phyloP scores from a whole-genome alignment of 192 early-diverging fungal genomes.

The Rhizophlyctis rosea region DNA sequence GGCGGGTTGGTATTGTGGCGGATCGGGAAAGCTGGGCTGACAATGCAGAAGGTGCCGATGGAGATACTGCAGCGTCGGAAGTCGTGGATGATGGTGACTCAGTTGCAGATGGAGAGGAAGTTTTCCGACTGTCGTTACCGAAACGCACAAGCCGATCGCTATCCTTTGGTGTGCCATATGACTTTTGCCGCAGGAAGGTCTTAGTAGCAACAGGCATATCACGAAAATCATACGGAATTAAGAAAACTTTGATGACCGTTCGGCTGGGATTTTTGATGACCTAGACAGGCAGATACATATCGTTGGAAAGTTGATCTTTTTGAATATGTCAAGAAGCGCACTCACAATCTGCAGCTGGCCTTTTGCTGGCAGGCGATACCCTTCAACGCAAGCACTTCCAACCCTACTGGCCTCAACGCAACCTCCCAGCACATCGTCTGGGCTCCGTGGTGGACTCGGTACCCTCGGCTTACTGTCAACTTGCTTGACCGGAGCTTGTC shows the following conservation, averaged over 20 bases:
- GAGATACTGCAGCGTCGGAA: constrained; percentile 7
- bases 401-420: no score
- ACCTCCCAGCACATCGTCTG: neutral
- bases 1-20: neutral
- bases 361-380: constrained; percentile 66
- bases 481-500: no score
- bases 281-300: constrained; percentile 14
- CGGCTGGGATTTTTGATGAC: constrained; percentile 77
- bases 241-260: constrained; percentile 75
- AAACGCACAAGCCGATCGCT: constrained; percentile 10
- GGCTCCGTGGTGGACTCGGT: no score
- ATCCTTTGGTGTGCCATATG: constrained; percentile 43
- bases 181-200: constrained; percentile 79
- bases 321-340: constrained; percentile 14
- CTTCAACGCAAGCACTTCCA: constrained; percentile 37
- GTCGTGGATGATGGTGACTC: neutral
- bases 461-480: no score
- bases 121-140: constrained; percentile 4
- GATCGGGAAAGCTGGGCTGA: neutral
- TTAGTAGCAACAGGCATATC: constrained; percentile 71
- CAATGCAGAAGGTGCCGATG: no score
- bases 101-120: neutral
- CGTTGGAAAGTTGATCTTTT: neutral
- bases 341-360: constrained; percentile 73
- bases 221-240: constrained; percentile 74